Conservation (phyloP, 306 rosid species). For the Rosa chinensis region DNA sequence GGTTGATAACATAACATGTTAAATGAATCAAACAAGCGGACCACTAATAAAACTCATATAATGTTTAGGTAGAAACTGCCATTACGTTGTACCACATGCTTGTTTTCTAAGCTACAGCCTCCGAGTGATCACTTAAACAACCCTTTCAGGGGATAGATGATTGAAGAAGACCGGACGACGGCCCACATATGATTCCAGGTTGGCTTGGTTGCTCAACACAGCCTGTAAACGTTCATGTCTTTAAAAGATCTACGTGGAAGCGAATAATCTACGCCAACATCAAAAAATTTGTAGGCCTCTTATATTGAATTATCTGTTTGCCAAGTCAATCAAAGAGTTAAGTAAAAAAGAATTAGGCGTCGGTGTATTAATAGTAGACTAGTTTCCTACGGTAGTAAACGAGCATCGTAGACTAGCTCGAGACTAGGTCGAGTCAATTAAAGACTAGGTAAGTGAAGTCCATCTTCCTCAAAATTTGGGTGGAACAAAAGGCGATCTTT, state of each 20-base stretch:
- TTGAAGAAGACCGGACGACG: constrained; percentile 8
- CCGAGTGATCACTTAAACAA: neutral
- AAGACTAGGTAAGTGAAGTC: neutral
- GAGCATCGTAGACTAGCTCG: too few relatives aligned
- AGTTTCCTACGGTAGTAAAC: neutral
- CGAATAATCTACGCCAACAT: neutral
- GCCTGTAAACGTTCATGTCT: constrained; percentile 39
- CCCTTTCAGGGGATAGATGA: neutral
- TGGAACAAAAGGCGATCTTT: neutral
- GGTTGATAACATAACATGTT: neutral
- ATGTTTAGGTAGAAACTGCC: neutral
- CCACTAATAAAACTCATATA: neutral
- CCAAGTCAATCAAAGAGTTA: neutral
- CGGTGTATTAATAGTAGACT: neutral
- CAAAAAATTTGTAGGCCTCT: neutral
- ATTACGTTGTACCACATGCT: neutral
- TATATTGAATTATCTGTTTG: neutral
- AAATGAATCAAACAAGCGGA: neutral
- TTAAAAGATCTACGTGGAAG: neutral
- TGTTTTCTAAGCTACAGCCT: neutral
- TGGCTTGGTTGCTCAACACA: constrained; percentile 42
- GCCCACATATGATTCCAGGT: constrained; percentile 40
- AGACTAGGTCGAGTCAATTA: too few relatives aligned
- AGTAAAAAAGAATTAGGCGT: neutral
- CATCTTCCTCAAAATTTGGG: neutral